phyloP scores from a whole-genome alignment of 345 rosid genomes.

The Eucalyptus polybractea region DNA sequence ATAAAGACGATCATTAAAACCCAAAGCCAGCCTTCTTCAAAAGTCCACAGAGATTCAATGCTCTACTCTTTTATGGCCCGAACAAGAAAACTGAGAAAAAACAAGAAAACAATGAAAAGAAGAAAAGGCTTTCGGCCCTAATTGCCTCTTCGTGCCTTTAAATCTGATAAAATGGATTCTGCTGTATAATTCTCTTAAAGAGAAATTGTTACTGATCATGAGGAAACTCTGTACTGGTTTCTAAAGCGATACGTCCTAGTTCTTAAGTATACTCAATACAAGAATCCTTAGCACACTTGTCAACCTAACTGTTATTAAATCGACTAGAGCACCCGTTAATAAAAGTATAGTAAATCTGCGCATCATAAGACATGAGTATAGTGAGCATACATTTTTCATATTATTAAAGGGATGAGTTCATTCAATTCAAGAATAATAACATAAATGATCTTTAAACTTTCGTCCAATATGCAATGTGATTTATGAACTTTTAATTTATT shows the following conservation, averaged over 20 bases:
- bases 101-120: neutral
- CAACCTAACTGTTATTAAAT: neutral
- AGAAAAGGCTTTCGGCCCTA: neutral
- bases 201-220: neutral
- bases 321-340: neutral
- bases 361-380: neutral
- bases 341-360: neutral
- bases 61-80: neutral
- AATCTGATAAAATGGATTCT: neutral
- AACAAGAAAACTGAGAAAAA: neutral
- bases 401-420: neutral
- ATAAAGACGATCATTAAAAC: neutral
- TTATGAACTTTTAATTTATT: too few relatives aligned
- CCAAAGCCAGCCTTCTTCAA: neutral
- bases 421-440: too few relatives aligned
- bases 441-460: too few relatives aligned
- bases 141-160: neutral
- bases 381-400: neutral
- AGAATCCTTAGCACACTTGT: neutral
- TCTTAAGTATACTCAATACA: neutral
- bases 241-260: neutral
- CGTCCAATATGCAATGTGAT: rapidly evolving
- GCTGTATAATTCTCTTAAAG: neutral
- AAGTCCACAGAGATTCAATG: neutral
- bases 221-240: neutral